Percentiles rank a stretch among this genome's conserved stretches.
Conservation (phyloP, 371 early-diverging fungal genomes). For the Amoeboaphelidium protococcarum region DNA sequence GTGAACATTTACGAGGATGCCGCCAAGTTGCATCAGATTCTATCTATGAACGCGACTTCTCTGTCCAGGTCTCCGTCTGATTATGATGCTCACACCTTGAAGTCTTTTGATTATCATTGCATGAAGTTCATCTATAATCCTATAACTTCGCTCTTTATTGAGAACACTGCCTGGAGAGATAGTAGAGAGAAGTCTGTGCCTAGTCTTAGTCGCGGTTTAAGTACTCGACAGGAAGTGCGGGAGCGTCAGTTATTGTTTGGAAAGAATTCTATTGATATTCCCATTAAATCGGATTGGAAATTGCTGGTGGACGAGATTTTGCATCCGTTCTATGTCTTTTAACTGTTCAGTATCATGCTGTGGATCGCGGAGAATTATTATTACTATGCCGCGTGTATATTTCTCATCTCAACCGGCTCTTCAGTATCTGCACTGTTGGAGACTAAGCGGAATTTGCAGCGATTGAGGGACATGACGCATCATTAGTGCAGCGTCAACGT, state of each 20-base stretch:
- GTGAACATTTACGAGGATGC: not conserved
- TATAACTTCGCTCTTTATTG: not conserved
- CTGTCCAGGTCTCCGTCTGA: not conserved
- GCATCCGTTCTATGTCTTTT: constrained; percentile 87
- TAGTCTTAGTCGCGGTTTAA: constrained; percentile 11
- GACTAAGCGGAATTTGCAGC: not conserved
- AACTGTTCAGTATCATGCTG: constrained; percentile 57
- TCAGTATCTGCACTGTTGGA: not conserved
- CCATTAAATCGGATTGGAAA: constrained; percentile 38
- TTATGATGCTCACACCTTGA: not conserved
- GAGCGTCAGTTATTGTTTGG: constrained; percentile 54
- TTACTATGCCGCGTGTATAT: constrained; percentile 76
- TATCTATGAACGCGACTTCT: not conserved
- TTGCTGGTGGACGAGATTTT: constrained; percentile 64
- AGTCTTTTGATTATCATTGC: not conserved
- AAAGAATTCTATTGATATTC: constrained; percentile 46
- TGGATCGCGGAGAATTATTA: constrained; percentile 86
- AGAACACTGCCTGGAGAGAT: constrained; percentile 31
- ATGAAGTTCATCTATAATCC: not conserved
- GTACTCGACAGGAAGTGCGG: constrained; percentile 9
- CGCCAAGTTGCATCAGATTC: not conserved
- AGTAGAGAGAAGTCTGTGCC: constrained; percentile 34
- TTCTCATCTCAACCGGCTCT: constrained; percentile 27
- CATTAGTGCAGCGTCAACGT: not conserved
- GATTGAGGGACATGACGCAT: not conserved